Base-by-base conservation (phyloP, 2,329 filamentous ascomycete species). In the Colletotrichum horii region DNA sequence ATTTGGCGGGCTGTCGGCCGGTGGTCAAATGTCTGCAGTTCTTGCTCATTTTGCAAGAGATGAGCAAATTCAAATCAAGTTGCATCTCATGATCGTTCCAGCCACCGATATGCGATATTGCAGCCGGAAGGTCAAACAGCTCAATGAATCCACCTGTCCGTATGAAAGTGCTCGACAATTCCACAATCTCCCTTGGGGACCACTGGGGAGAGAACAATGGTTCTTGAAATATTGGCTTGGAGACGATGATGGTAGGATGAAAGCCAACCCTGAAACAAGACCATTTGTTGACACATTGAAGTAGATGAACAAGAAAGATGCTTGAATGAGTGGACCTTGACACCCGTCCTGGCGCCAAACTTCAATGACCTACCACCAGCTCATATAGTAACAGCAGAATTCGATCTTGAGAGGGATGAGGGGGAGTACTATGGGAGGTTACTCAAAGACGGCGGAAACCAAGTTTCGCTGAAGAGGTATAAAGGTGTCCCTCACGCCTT, bases 371-470 rank as follows among this genome's bases (percentile, higher is more conserved):
- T 84, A 12, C 80, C 82, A 0, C 79, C 77, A 3, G 82, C 82
- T 2, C 79, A 84, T 14, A 80, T 84, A 11, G 71, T 84, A 43
- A 84, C 83, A 2, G 83, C 83, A 3, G 83, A 84, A 64, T 83
- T 84, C 70, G 83, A 84, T 66, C 69, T 83, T 8, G 77, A 83
- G 66, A 78, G 83, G n/a, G 83, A 84, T 74, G 81, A 84, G 66
- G 82, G 82, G 5, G 81, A 83, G 34, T 71, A 76, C 12, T 82
- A 82, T 60, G 79, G 80, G 5, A 15, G 73, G 1, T 55, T 82
- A 22, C 61, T 83, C 9, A 28, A 38, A 14, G 52, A 79, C 2
- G 78, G 78, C 5, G 81, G 81, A 2, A 81, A 80, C 30, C 16
- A 60, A 19, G 80, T 81, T 8, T 79, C 79, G 2, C 77, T 79